Conservation (phyloP, 2,329 filamentous ascomycete species). For the Pyrenochaeta sp. region DNA sequence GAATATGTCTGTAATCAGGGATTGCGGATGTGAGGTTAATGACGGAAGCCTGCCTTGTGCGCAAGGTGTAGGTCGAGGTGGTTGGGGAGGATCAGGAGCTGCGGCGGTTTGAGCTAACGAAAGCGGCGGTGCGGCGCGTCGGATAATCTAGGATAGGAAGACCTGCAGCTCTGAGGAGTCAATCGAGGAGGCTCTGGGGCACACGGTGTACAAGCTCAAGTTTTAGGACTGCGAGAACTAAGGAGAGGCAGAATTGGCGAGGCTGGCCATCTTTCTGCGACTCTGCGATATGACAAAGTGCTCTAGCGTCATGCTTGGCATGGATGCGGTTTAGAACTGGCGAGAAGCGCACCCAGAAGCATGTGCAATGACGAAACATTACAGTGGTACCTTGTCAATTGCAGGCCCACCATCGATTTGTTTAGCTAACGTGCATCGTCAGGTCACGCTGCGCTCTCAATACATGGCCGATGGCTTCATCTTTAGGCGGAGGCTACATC, state of each 20-base stretch:
- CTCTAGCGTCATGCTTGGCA: conserved; percentile 23
- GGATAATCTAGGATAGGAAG: conserved; percentile 27
- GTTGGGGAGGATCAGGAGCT: conserved; percentile 38
- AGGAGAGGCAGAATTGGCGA: conserved; percentile 24
- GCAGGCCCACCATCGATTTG: conserved; percentile 17
- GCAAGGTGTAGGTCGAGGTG: conserved; percentile 31
- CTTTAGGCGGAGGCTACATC: conserved; percentile 3
- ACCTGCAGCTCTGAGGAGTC: conserved; percentile 18
- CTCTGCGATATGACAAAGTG: conserved; percentile 19
- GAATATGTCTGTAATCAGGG: conserved; percentile 23
- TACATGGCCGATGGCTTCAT: conserved; percentile 6
- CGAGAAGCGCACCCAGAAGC: conserved; percentile 7
- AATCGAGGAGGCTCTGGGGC: conserved; percentile 22
- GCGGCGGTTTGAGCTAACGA: conserved; percentile 27
- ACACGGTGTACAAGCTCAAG: conserved; percentile 21
- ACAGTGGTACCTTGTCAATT: conserved; percentile 22
- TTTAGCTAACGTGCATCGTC: conserved; percentile 17
- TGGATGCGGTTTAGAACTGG: conserved; percentile 13
- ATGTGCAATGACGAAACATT: conserved; percentile 32
- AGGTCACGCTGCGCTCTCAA: conserved; percentile 19
- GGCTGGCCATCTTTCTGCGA: conserved; percentile 25
- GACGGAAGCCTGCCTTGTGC: conserved; percentile 41
- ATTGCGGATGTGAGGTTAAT: conserved; percentile 19
- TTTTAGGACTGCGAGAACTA: conserved; percentile 14
- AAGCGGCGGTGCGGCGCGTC: conserved; percentile 34